phyloP scores from a whole-genome alignment of 306 rosid genomes.

The Cucurbita moschata region DNA sequence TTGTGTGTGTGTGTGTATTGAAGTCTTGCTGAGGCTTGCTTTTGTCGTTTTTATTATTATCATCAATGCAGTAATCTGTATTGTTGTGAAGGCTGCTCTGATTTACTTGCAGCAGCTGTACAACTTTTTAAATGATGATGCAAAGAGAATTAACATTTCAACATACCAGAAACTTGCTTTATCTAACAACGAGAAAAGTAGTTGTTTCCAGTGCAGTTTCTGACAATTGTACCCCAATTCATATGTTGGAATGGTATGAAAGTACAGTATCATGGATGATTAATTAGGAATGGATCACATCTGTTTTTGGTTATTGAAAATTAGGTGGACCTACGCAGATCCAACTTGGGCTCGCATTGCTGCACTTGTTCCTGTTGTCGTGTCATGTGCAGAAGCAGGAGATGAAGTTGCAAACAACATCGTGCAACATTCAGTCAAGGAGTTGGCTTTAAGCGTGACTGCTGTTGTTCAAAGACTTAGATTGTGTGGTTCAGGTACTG shows the following conservation, averaged over 20 bases:
- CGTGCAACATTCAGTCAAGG: slow-evolving; percentile 56
- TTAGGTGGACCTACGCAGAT: slow-evolving; percentile 94
- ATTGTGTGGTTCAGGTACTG: slow-evolving; percentile 64
- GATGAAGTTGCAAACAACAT: slow-evolving; percentile 77
- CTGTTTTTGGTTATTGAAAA: slow-evolving; percentile 14
- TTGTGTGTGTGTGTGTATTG: not conserved
- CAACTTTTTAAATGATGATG: not conserved
- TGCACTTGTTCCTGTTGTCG: slow-evolving; percentile 86
- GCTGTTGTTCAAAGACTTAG: slow-evolving; percentile 82
- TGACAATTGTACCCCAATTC: not conserved
- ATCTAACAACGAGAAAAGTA: not conserved
- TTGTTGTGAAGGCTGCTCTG: not conserved
- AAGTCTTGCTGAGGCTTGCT: not conserved
- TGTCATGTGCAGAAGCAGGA: slow-evolving; percentile 74
- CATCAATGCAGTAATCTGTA: not conserved
- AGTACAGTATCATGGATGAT: not conserved
- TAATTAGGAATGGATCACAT: slow-evolving; percentile 1
- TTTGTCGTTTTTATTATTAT: not conserved
- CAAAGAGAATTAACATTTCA: not conserved
- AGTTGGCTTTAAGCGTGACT: slow-evolving; percentile 69
- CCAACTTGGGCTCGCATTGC: slow-evolving; percentile 97
- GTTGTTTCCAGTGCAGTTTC: not conserved
- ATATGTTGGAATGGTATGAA: not conserved
- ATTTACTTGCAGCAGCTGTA: not conserved
- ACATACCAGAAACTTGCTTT: not conserved